Evolutionary conservation across 805 yeast genomes (phyloP).

Genomic region (Debaryomyces prosopidis): DNA sequence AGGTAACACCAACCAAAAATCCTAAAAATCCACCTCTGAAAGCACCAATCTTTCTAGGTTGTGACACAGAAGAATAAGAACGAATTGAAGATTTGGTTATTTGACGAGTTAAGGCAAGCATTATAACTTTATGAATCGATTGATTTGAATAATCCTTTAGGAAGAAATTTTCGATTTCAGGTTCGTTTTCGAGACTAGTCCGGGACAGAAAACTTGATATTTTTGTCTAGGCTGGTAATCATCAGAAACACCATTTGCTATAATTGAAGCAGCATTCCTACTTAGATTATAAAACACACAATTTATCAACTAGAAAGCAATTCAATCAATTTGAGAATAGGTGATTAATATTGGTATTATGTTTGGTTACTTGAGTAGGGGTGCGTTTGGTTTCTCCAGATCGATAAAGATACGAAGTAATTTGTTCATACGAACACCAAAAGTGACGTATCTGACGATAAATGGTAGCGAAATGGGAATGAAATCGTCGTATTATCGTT

Average conservation of each 20-base stretch:
- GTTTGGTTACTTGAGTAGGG: too few relatives aligned
- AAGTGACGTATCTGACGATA: neutral
- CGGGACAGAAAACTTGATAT: too few relatives aligned
- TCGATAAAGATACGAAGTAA: neutral
- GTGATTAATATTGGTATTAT: too few relatives aligned
- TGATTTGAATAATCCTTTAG: neutral
- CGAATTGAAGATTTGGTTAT: conserved; percentile 21
- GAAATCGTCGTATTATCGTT: neutral
- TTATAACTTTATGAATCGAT: conserved; percentile 3
- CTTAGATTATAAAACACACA: too few relatives aligned
- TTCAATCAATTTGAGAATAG: too few relatives aligned
- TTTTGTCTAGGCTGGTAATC: too few relatives aligned
- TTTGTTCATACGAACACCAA: neutral
- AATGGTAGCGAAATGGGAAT: neutral
- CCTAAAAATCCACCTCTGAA: conserved; percentile 63
- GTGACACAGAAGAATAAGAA: conserved; percentile 27
- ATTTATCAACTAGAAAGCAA: too few relatives aligned
- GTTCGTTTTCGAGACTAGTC: neutral
- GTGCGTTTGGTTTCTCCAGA: neutral
- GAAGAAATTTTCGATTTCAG: neutral
- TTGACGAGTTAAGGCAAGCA: conserved; percentile 19
- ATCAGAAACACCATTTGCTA: too few relatives aligned
- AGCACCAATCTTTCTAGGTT: conserved; percentile 39
- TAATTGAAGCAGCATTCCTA: too few relatives aligned
- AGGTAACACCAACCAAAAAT: conserved; percentile 72